phyloP scores from a whole-genome alignment of 2,329 filamentous ascomycete genomes.

The Fusarium buxicola region DNA sequence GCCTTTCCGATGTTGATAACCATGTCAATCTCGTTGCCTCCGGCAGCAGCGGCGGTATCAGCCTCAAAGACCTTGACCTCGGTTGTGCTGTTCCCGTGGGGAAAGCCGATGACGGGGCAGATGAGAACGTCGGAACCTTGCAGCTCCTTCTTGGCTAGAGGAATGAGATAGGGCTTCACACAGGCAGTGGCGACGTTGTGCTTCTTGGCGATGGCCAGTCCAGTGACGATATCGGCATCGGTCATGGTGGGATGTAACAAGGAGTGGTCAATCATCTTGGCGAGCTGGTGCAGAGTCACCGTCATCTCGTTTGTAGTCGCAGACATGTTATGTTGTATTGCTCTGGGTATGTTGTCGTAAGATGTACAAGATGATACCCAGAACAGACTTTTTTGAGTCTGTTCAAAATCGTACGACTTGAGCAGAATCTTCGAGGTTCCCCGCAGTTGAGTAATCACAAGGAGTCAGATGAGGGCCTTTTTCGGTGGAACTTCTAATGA shows the following conservation, averaged over 20 bases:
- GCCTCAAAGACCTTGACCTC: slow-evolving; percentile 67
- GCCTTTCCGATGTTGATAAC: slow-evolving; percentile 71
- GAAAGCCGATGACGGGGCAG: slow-evolving; percentile 71
- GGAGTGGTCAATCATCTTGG: slow-evolving; percentile 70
- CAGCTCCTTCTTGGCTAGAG: slow-evolving; percentile 60
- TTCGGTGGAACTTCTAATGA: not conserved
- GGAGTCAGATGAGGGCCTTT: no score
- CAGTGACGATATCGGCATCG: slow-evolving; percentile 62
- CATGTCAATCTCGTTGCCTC: slow-evolving; percentile 69
- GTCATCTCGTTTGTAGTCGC: slow-evolving; percentile 41
- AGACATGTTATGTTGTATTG: not conserved
- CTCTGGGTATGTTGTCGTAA: not conserved
- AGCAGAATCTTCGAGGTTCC: no score
- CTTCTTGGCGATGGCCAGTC: slow-evolving; percentile 60
- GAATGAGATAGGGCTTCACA: slow-evolving; percentile 67
- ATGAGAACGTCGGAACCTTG: slow-evolving; percentile 61
- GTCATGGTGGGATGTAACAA: slow-evolving; percentile 72
- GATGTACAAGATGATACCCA: no score
- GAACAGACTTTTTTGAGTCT: no score
- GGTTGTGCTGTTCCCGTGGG: slow-evolving; percentile 67
- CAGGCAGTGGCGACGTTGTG: slow-evolving; percentile 67
- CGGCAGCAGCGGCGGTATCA: slow-evolving; percentile 57
- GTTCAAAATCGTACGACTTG: no score
- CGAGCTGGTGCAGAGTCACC: slow-evolving; percentile 59
- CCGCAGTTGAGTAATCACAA: no score